These are phyloP conservation scores for Phtheirospermum japonicum DNA, from an alignment of 257 asterid genomes.

Conservation along the genomic window DNA sequence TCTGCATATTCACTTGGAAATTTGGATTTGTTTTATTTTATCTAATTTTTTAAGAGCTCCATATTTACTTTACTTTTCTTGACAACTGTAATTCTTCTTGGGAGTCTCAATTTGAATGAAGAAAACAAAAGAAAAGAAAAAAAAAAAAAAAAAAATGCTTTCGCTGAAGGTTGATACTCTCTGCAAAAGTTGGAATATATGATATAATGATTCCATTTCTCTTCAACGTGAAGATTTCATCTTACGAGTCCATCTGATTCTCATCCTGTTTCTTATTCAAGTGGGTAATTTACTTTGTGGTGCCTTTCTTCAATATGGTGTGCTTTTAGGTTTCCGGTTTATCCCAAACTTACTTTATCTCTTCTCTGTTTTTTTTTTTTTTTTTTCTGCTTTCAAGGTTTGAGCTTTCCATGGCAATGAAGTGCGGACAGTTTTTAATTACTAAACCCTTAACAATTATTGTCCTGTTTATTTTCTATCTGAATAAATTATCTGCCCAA, in stretches of 20 bases:
- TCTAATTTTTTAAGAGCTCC: background rate
- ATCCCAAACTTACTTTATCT: slow-evolving; percentile 20
- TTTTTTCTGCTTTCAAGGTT: background rate
- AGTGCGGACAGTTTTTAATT: slow-evolving; percentile 13
- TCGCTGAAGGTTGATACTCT: slow-evolving; percentile 19
- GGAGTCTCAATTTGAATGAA: slow-evolving; percentile 6
- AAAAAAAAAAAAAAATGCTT: background rate
- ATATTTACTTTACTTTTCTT: background rate
- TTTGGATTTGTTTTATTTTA: no score
- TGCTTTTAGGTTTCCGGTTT: slow-evolving; percentile 33
- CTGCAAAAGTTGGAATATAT: slow-evolving; percentile 36
- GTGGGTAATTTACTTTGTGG: background rate
- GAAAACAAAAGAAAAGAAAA: background rate
- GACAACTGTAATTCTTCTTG: slow-evolving; percentile 8
- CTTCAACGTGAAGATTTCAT: slow-evolving; percentile 48
- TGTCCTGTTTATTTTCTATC: slow-evolving; percentile 33
- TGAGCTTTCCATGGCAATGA: slow-evolving; percentile 33
- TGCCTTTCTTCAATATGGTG: slow-evolving; percentile 29
- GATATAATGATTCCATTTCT: slow-evolving; percentile 41
- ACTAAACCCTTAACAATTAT: slow-evolving; percentile 24
- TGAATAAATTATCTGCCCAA: slow-evolving; percentile 40
- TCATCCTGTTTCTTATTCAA: slow-evolving; percentile 19
- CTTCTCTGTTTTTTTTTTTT: background rate
- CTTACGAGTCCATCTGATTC: slow-evolving; percentile 23
- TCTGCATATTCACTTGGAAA: no score